Evolutionary conservation across 768 basidiomycete genomes (phyloP), one percentile per base, ranked within the genome.

Genomic region (Phaffia tasmanica): DNA sequence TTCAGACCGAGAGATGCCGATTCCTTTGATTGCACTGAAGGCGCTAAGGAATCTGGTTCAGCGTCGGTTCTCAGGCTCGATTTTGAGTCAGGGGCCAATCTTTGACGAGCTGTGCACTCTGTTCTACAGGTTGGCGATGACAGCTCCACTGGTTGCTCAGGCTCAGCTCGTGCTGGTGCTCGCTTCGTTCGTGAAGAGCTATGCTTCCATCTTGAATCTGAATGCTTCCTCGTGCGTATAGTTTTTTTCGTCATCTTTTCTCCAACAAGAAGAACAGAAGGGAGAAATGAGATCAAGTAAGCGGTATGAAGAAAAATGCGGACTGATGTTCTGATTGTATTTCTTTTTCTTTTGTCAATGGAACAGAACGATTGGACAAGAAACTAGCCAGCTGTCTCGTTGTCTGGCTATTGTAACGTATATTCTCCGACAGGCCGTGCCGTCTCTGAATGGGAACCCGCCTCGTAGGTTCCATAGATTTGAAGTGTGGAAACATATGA

Each of bases 71-170:
- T 83, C 86, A 1, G 94, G 94, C 1, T 83, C 81, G 32, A 88
- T 86, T 0, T 81, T 97, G 46, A 79, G 87, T 66, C 87, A 93
- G 49, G 85, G 86, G 1, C 81, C 84, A 0, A 83, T 89, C 30
- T 94, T 94, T 73, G 89, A 91, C 57, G 94, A 99, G 76, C 84
- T 98, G 54, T 83, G 86, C 71, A 86, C 85, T 57, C 79, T 97
- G 4, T 89, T 86, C 74, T 91, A 94, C 73, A 83, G 94, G 6
- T 84, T 97, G 77, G 89, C 86, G 0, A 84, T 97, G 81, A 88
- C 87, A 0, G 92, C 94, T 73, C 79, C 85, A 0, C 84, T 88
- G 0, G 78, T 72, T 0, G 81, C 89, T 35, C 87, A 91, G 72
- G 77, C 82, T 0, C 82, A 86, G 63, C 80, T 97, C 25, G 78